A percentile compares a stretch with the other conserved stretches of the same genome.
These are phyloP conservation scores for Beta macrorhiza DNA, from an alignment of 179 eudicot genomes.

Conservation along the genomic window DNA sequence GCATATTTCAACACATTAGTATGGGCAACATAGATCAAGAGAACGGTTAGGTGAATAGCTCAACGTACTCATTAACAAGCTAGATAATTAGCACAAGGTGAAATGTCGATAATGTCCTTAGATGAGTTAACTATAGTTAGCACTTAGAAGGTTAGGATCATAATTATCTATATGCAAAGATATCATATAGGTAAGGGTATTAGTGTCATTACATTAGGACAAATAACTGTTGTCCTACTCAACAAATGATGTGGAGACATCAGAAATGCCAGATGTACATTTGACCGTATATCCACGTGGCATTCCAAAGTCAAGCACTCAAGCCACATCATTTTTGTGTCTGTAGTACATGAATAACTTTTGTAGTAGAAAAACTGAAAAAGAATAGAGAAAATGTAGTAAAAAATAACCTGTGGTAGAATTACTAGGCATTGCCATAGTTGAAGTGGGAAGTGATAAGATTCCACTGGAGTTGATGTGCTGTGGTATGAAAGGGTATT, in stretches of 20 bases:
- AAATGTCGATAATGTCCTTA: background rate
- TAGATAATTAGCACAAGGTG: too few species aligned
- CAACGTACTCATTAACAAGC: too few species aligned
- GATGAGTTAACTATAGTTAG: background rate
- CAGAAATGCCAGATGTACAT: background rate
- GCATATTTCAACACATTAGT: too few species aligned
- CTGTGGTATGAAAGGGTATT: conserved; percentile 46
- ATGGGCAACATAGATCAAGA: too few species aligned
- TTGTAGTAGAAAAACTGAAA: too few species aligned
- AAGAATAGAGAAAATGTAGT: background rate
- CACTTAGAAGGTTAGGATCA: background rate
- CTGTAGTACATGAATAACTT: background rate
- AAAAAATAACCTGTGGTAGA: conserved; percentile 27
- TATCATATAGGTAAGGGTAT: background rate
- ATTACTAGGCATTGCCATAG: conserved; percentile 26
- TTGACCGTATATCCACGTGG: background rate
- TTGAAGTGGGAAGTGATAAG: conserved; percentile 47
- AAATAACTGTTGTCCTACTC: background rate
- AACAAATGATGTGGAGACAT: conserved; percentile 14
- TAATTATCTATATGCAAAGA: background rate
- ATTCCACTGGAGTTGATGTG: conserved; percentile 36
- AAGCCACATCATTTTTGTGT: conserved; percentile 13
- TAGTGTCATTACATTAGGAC: background rate
- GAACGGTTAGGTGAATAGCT: too few species aligned
- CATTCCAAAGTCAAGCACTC: conserved; percentile 6